Conservation (phyloP, 2,329 filamentous ascomycete species). For the Neopestalotiopsis sp. region DNA sequence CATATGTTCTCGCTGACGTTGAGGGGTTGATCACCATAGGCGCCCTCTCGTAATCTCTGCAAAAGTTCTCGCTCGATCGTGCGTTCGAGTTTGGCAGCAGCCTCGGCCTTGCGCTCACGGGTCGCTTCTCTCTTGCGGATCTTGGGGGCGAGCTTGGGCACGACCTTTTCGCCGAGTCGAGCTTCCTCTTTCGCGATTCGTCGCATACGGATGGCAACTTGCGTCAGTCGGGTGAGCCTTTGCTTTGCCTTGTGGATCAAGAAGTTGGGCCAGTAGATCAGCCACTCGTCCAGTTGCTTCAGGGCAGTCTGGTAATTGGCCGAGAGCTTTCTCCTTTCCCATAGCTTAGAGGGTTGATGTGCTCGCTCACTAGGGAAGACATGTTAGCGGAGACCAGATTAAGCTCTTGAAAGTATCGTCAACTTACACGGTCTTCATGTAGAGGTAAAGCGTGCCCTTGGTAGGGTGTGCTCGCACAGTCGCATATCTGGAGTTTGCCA, state of each 20-base stretch:
- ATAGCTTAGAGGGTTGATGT: constrained; percentile 90
- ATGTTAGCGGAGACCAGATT: neutral
- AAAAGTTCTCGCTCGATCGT: constrained; percentile 96
- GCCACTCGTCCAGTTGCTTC: constrained; percentile 81
- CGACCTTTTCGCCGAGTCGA: constrained; percentile 83
- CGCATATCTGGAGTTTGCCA: constrained; percentile 72
- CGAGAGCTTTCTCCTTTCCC: constrained; percentile 90
- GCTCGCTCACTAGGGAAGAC: constrained; percentile 9
- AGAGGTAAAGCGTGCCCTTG: constrained; percentile 87
- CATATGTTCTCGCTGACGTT: constrained; percentile 96
- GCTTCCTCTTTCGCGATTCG: constrained; percentile 81
- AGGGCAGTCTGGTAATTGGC: constrained; percentile 91
- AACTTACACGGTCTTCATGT: constrained; percentile 52
- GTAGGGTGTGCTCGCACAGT: constrained; percentile 85
- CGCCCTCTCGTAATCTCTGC: constrained; percentile 86
- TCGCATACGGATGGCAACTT: constrained; percentile 83
- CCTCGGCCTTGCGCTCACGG: constrained; percentile 77
- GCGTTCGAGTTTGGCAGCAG: constrained; percentile 90
- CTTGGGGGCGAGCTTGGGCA: constrained; percentile 91
- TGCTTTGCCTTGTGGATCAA: constrained; percentile 96
- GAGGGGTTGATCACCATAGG: constrained; percentile 91
- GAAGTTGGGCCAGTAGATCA: constrained; percentile 96
- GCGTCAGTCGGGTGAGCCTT: constrained; percentile 86
- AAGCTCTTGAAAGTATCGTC: neutral
- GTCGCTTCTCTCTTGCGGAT: constrained; percentile 77